These are phyloP conservation scores for Phellopilus nigrolimitatus DNA, from an alignment of 1,284 basidiomycete genomes.

Conservation along the genomic window DNA sequence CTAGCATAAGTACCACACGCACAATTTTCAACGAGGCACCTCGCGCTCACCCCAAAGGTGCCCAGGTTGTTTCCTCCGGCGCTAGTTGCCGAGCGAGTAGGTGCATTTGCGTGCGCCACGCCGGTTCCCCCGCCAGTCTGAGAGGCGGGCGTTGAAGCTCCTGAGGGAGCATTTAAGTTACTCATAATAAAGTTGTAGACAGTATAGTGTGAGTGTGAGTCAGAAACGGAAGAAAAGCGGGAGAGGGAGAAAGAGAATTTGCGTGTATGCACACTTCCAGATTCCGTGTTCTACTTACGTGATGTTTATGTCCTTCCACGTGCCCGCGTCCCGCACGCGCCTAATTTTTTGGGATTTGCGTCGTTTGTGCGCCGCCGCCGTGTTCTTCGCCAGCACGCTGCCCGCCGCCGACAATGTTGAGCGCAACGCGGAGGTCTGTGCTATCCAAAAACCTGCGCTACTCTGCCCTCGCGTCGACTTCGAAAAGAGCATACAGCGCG, in stretches of 20 bases:
- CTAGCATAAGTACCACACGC: neutral
- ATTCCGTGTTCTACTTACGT: neutral
- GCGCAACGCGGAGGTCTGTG: slow-evolving; percentile 12
- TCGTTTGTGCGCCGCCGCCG: neutral
- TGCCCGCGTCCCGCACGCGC: neutral
- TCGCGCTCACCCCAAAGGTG: slow-evolving; percentile 68
- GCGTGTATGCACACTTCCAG: slow-evolving; percentile 1
- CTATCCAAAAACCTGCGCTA: slow-evolving; percentile 9
- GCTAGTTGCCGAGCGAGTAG: slow-evolving; percentile 4
- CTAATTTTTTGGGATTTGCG: neutral
- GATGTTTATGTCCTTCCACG: too few species aligned
- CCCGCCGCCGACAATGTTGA: slow-evolving; percentile 7
- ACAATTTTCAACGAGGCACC: neutral
- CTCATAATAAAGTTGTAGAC: neutral
- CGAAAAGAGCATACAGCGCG: neutral
- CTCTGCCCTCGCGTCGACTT: neutral
- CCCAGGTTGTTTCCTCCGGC: slow-evolving; percentile 60
- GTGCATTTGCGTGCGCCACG: neutral
- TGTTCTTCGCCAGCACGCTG: neutral
- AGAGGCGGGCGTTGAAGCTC: neutral
- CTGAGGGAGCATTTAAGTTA: neutral
- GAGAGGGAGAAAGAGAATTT: neutral
- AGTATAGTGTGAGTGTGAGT: neutral
- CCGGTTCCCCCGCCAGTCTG: neutral
- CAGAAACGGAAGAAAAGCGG: neutral